A percentile compares a stretch with the other conserved stretches of the same genome.
Evolutionary conservation across 352 stramenopile genomes (phyloP).

Genomic region (Blastocystis sp.): DNA sequence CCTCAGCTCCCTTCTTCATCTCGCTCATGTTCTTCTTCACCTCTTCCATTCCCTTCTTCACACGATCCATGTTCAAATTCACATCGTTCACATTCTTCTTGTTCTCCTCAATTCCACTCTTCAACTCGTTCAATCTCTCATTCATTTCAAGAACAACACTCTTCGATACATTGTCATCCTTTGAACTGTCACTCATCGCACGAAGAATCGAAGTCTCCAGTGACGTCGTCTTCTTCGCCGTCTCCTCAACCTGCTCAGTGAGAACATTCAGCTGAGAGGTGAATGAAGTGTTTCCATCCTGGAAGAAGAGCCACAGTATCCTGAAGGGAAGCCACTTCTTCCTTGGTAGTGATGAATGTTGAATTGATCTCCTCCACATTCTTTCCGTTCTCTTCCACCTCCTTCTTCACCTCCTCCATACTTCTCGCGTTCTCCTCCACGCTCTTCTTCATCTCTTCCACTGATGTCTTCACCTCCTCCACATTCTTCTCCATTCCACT

Average conservation of each 20-base stretch:
- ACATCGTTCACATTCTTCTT: not conserved
- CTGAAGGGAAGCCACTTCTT: not conserved
- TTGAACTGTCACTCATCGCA: not conserved
- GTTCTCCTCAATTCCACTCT: not conserved
- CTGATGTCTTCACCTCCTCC: not conserved
- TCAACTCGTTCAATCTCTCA: not conserved
- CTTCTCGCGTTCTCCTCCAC: not conserved
- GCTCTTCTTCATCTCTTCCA: not conserved
- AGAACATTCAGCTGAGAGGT: not conserved
- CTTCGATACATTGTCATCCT: not conserved
- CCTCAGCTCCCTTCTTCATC: not conserved
- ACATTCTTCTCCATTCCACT: not conserved
- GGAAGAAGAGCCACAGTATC: not conserved
- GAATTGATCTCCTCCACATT: not conserved
- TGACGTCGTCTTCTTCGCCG: not conserved
- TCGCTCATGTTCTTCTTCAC: not conserved
- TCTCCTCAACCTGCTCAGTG: not conserved
- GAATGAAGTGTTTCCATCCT: not conserved
- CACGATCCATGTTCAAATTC: not conserved
- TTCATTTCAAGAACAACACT: not conserved
- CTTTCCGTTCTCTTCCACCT: not conserved
- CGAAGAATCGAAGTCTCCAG: not conserved
- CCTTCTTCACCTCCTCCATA: not conserved
- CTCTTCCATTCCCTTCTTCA: not conserved
- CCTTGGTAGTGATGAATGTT: not conserved